Conservation (phyloP, 352 stramenopile species). For the Halophytophthora polymorphica region DNA sequence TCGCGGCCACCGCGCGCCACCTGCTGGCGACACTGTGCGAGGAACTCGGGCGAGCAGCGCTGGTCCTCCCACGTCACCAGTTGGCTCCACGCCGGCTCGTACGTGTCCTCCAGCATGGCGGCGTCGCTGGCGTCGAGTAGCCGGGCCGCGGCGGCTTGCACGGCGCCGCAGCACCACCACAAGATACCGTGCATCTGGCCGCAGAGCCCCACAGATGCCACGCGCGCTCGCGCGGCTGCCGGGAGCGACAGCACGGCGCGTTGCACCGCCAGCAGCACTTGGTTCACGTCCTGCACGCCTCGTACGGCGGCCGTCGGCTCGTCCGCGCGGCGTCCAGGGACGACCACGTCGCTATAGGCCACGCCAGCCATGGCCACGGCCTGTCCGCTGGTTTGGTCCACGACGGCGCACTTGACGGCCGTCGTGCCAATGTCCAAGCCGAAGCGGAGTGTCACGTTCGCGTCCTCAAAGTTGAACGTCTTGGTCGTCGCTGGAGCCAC, state of each 20-base stretch:
- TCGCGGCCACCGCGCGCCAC: slow-evolving; percentile 11
- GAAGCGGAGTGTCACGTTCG: slow-evolving; percentile 28
- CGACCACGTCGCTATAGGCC: slow-evolving; percentile 31
- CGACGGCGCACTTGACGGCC: slow-evolving; percentile 69
- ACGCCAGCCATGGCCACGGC: slow-evolving; percentile 34
- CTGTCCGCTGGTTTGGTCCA: slow-evolving; percentile 25
- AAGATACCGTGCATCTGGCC: slow-evolving; percentile 88
- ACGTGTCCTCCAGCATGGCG: slow-evolving; percentile 7
- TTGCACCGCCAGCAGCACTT: slow-evolving; percentile 45
- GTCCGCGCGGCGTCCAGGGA: slow-evolving; percentile 6
- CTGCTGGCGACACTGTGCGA: slow-evolving; percentile 29
- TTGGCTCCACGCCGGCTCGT: slow-evolving; percentile 45
- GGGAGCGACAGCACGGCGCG: slow-evolving; percentile 33
- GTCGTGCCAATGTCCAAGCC: slow-evolving; percentile 78
- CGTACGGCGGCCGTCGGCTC: slow-evolving; percentile 12
- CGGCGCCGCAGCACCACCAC: slow-evolving; percentile 63
- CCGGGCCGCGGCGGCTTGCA: slow-evolving; percentile 21
- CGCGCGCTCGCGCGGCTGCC: slow-evolving; percentile 9
- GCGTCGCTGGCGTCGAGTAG: slow-evolving; percentile 20
- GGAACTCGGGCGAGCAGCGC: slow-evolving; percentile 59
- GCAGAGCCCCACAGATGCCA: slow-evolving; percentile 61
- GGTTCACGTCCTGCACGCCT: slow-evolving; percentile 46
- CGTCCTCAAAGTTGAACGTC: slow-evolving; percentile 10
- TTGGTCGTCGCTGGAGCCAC: slow-evolving; percentile 1
- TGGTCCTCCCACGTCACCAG: slow-evolving; percentile 82